Evolutionary conservation across 805 yeast genomes (phyloP), one percentile per base, ranked within the genome.

Genomic region (Cyberlindnera maritima): DNA sequence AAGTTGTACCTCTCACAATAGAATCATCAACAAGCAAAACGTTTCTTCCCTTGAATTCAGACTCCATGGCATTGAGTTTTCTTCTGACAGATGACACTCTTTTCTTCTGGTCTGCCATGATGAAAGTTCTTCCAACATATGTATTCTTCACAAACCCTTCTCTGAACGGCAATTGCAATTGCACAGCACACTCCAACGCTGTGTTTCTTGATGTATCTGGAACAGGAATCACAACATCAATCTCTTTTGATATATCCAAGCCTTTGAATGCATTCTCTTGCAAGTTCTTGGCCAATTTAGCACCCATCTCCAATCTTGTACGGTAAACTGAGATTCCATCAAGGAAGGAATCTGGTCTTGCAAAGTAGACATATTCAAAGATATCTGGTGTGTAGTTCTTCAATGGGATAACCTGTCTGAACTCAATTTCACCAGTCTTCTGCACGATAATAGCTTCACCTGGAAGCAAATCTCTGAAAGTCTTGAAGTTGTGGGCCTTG

Each of bases 201-300:
- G 96, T 84, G 36, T 95, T 91, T 68, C 98, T 80, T n/a, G 98
- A 84, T 8, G 99, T 94, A 66, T 94, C 99, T 11, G 99, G 99
- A 13, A 94, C 99, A 2, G 99, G 97, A 48, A 94, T 88, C 33
- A 94, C 96, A 39, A 92, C 99, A 60, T 94, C 99, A 46, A 94
- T 84, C 50, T 79, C 79, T 43, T 75, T 68, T 36, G 71, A 66
- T 18, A 73, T 69, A 33, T 76, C 80, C 46, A 72, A 72, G 14
- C 70, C 71, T 15, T 70, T 70, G 48, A 78, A 72, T 13, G 68
- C 60, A 18, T 63, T 52, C 23, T 64, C 61, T 28, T 39, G 41
- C 53, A 94, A 85, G 60, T 81, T 85, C 43, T 76, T 70, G 5
- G 98, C 99, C 47, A 94, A 75, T 63, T 86, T 86, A 52, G 77